Conservation (phyloP, 805 yeast genomes). For the Metschnikowia orientalis region DNA sequence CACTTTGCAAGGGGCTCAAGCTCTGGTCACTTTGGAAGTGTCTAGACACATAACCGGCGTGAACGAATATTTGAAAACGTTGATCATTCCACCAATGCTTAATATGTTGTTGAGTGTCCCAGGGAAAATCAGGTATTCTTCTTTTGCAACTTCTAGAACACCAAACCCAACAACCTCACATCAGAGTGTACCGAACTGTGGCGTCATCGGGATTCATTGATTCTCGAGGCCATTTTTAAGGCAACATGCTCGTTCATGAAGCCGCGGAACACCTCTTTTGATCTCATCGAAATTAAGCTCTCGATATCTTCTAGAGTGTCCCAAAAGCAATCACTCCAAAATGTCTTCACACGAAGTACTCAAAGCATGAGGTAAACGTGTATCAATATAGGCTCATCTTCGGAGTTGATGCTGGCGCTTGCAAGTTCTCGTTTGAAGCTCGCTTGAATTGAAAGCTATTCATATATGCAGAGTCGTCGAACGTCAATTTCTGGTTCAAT, state of each 20-base stretch:
- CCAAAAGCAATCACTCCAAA: slow-evolving; percentile 84
- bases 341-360: slow-evolving; percentile 64
- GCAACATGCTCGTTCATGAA: slow-evolving; percentile 16
- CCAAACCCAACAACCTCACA: too few relatives aligned
- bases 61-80: too few relatives aligned
- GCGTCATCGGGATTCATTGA: too few relatives aligned
- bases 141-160: too few relatives aligned
- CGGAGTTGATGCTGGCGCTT: slow-evolving; percentile 6
- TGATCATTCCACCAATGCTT: too few relatives aligned
- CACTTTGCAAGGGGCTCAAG: too few relatives aligned
- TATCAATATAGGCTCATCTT: slow-evolving; percentile 34
- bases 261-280: slow-evolving; percentile 11
- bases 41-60: too few relatives aligned
- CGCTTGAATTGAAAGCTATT: slow-evolving; percentile 28
- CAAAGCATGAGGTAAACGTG: slow-evolving; percentile 49
- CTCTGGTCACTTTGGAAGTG: too few relatives aligned
- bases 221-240: too few relatives aligned
- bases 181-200: too few relatives aligned
- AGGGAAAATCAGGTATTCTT: too few relatives aligned
- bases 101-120: too few relatives aligned
- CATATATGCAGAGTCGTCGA: slow-evolving; percentile 23
- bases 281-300: slow-evolving; percentile 18
- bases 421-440: slow-evolving; percentile 9
- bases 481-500: slow-evolving; percentile 33
- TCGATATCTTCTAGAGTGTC: slow-evolving; percentile 42